phyloP scores from a whole-genome alignment of 1,139 yeast species.

The Yamadazyma sp. region DNA sequence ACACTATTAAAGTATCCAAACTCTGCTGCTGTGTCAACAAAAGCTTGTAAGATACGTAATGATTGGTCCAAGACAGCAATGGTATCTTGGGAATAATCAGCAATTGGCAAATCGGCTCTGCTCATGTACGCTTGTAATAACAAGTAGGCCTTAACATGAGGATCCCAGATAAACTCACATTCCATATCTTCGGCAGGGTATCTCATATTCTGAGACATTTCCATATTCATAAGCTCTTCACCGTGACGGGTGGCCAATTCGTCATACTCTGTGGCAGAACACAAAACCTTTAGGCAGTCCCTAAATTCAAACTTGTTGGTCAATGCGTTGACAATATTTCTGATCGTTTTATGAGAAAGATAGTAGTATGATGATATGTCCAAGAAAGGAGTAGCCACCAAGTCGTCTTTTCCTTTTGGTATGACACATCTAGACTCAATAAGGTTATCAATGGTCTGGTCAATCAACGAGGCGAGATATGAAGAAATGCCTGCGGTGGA shows the following conservation, averaged over 20 bases:
- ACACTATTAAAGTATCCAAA: slow-evolving; percentile 69
- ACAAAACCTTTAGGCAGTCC: slow-evolving; percentile 68
- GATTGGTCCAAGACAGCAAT: slow-evolving; percentile 92
- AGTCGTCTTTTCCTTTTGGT: slow-evolving; percentile 47
- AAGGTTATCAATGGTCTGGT: slow-evolving; percentile 65
- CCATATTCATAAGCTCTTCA: slow-evolving; percentile 89
- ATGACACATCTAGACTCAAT: slow-evolving; percentile 71
- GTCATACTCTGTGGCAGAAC: slow-evolving; percentile 86
- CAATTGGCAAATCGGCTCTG: slow-evolving; percentile 83
- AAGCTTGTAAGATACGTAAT: slow-evolving; percentile 90
- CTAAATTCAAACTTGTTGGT: slow-evolving; percentile 54
- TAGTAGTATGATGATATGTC: slow-evolving; percentile 89
- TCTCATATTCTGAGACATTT: slow-evolving; percentile 78
- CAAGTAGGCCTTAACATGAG: slow-evolving; percentile 88
- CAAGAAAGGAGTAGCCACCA: slow-evolving; percentile 77
- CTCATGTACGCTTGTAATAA: slow-evolving; percentile 85
- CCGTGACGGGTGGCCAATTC: slow-evolving; percentile 95
- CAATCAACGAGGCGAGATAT: slow-evolving; percentile 74
- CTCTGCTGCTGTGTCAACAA: slow-evolving; percentile 86
- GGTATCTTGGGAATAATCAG: slow-evolving; percentile 94
- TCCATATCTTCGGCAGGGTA: slow-evolving; percentile 70
- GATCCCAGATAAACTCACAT: slow-evolving; percentile 84
- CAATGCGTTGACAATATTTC: slow-evolving; percentile 61
- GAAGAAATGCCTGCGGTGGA: slow-evolving; percentile 64
- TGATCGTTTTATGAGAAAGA: slow-evolving; percentile 85